A percentile compares a stretch with the other conserved stretches of the same genome.
These are phyloP conservation scores for Prunus dulcis DNA, from an alignment of 306 rosid genomes.

Conservation along the genomic window DNA sequence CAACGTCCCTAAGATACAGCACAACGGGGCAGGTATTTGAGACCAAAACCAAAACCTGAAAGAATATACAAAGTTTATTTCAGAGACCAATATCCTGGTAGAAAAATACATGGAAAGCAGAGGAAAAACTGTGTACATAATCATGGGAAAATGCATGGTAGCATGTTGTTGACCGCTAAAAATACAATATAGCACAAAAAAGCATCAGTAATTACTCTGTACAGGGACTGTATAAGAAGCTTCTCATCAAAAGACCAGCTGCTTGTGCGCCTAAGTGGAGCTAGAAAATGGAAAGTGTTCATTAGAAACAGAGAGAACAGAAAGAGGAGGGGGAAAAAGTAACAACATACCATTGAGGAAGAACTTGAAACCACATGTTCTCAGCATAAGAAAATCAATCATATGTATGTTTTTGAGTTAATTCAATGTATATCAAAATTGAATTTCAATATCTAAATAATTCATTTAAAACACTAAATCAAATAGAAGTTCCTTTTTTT, in stretches of 20 bases:
- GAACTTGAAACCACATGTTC: not conserved
- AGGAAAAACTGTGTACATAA: not conserved
- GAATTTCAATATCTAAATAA: not conserved
- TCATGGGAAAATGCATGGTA: not conserved
- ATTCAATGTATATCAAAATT: not conserved
- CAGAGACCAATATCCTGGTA: constrained; percentile 5
- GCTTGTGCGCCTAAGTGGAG: constrained; percentile 60
- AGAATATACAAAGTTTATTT: constrained; percentile 7
- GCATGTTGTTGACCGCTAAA: not conserved
- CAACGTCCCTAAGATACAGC: constrained; percentile 78
- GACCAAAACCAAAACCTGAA: constrained; percentile 68
- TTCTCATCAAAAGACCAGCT: constrained; percentile 95
- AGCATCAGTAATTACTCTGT: constrained; percentile 49
- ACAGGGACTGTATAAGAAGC: constrained; percentile 76
- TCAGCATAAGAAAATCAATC: not conserved
- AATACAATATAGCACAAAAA: not conserved
- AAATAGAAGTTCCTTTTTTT: not conserved
- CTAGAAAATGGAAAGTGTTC: constrained; percentile 26
- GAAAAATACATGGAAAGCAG: not conserved
- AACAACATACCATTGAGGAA: not conserved
- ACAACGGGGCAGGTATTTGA: constrained; percentile 77
- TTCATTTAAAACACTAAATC: not conserved
- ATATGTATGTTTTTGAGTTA: not conserved
- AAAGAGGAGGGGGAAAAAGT: not conserved
- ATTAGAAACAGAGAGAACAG: not conserved